Base-by-base conservation (phyloP, 192 early-diverging fungal species). In the Coemansia sp. region DNA sequence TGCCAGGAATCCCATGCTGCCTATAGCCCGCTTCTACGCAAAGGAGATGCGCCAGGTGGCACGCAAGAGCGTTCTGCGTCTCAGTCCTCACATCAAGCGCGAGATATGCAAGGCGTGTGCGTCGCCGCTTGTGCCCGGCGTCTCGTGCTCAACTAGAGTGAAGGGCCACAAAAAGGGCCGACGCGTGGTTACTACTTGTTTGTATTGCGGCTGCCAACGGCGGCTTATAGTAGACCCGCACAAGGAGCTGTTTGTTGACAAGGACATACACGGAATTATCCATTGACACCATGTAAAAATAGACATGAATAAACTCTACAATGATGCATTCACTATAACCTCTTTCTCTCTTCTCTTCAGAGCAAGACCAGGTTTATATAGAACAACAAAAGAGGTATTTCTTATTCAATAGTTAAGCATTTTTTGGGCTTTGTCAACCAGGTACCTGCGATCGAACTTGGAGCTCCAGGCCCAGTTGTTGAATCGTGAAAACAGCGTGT, bases 31-130 rank as follows among this genome's bases (percentile, higher is more conserved):
- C 32, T 76, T 82, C 58, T 74, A 65, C 21, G 23, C 71, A 41
- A 82, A 74, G 66, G 79, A 82, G 44, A 76, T 82, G 79, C 67
- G 68, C 4, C 59, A 61, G 57, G 63, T 82, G 26, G 74, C 79
- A 21, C 70, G 71, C 56, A 82, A 82, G 39, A 70, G 74, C 60
- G 79, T 82, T 26, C 62, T 76, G 38, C 79, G 79, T 32, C 43
- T 76, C 47, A 82, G 79, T 58, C 79, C 79, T 5, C 79, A 82
- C 37, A 37, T 82, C 4, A 75, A 75, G 26, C 74, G 79, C 38
- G 69, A 59, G 23, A 58, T 82, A 8, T 82, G 79, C 61, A 70
- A 65, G 53, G 61, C 50, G 8, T 82, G 79, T 41, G 47, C 57
- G n/a, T 68, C 64, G 0, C 79, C 79, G 18, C 52, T 76, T 38